phyloP scores from a whole-genome alignment of 1,139 yeast genomes.

The Oligophagozyma castellii region DNA sequence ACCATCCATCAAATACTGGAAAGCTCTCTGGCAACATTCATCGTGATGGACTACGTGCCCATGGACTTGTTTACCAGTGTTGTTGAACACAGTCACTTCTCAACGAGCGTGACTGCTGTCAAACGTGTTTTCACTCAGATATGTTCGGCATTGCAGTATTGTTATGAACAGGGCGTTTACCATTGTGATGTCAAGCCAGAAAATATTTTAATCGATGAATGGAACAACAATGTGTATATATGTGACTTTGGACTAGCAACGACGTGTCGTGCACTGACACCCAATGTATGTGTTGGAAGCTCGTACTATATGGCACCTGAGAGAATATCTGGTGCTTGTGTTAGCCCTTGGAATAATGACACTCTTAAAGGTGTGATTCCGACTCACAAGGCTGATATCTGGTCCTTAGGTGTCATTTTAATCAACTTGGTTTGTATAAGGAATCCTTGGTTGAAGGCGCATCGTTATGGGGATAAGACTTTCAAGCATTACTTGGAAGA shows the following conservation, averaged over 20 bases:
- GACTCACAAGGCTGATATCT: slow-evolving; percentile 67
- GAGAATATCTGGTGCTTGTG: slow-evolving; percentile 33
- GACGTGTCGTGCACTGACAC: slow-evolving; percentile 40
- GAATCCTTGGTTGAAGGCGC: slow-evolving; percentile 90
- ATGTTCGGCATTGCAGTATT: slow-evolving; percentile 56
- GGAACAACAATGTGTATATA: slow-evolving; percentile 46
- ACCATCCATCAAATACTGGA: slow-evolving; percentile 61
- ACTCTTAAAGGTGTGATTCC: slow-evolving; percentile 26
- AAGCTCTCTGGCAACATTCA: slow-evolving; percentile 41
- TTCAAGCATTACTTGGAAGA: slow-evolving; percentile 39
- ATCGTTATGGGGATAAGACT: slow-evolving; percentile 43
- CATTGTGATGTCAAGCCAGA: slow-evolving; percentile 93
- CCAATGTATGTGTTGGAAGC: slow-evolving; percentile 77
- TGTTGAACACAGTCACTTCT: slow-evolving; percentile 42
- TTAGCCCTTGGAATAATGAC: slow-evolving; percentile 6
- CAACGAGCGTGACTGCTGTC: slow-evolving; percentile 30
- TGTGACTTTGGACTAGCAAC: slow-evolving; percentile 87
- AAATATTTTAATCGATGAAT: slow-evolving; percentile 53
- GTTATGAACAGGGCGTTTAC: slow-evolving; percentile 53
- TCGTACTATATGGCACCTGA: slow-evolving; percentile 93
- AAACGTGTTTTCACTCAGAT: slow-evolving; percentile 66
- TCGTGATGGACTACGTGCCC: slow-evolving; percentile 73
- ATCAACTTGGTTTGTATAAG: slow-evolving; percentile 72
- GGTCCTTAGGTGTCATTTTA: slow-evolving; percentile 78
- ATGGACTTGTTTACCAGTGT: slow-evolving; percentile 74